Conservation (phyloP, 805 yeast species). For the Maudiozyma serrabonitensis region DNA sequence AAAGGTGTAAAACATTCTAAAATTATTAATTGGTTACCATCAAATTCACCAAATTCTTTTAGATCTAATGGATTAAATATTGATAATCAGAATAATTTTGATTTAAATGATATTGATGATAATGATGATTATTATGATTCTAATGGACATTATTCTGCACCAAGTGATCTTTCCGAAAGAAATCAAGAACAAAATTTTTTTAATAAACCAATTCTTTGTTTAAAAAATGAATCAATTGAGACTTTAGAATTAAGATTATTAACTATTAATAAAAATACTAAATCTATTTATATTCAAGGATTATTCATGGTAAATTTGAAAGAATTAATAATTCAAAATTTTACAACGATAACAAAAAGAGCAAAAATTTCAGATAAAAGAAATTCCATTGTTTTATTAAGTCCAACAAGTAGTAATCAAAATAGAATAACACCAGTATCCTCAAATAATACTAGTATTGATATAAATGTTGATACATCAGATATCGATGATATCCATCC, state of each 20-base stretch:
- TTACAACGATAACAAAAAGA: neutral
- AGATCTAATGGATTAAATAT: neutral
- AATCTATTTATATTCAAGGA: slow-evolving; percentile 15
- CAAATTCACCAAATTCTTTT: slow-evolving; percentile 1
- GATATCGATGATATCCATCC: slow-evolving; percentile 9
- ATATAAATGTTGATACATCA: neutral
- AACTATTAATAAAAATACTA: slow-evolving; percentile 3
- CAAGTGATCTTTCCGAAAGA: slow-evolving; percentile 1
- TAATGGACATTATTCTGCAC: neutral
- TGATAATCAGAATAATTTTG: neutral
- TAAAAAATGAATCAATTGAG: slow-evolving; percentile 13
- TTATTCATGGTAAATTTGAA: slow-evolving; percentile 15
- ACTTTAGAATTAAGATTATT: slow-evolving; percentile 13
- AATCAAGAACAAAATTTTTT: neutral
- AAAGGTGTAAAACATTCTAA: slow-evolving; percentile 12
- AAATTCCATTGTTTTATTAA: slow-evolving; percentile 3
- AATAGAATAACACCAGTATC: neutral
- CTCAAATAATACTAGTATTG: neutral
- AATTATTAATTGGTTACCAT: slow-evolving; percentile 20
- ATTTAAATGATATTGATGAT: neutral
- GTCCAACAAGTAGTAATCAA: slow-evolving; percentile 1
- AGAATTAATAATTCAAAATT: slow-evolving; percentile 3
- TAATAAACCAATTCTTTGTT: slow-evolving; percentile 15
- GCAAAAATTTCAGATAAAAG: slow-evolving; percentile 6
- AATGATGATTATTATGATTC: slow-evolving; percentile 1